Percentiles rank a stretch among this genome's conserved stretches.
phyloP scores from a whole-genome alignment of 495 filamentous ascomycete genomes.

The Tuber microsphaerosporum region DNA sequence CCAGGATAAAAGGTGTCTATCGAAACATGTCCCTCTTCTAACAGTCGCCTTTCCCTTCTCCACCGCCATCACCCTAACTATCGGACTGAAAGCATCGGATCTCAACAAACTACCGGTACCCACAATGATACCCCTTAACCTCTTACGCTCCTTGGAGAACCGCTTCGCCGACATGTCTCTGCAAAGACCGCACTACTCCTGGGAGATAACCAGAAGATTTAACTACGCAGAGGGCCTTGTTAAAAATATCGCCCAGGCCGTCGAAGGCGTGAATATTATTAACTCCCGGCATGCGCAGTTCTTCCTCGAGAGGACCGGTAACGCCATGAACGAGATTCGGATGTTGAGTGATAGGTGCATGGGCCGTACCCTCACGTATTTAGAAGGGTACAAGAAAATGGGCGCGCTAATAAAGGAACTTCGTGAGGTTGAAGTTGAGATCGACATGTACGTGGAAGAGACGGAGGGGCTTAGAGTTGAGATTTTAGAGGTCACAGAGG shows the following conservation, averaged over 20 bases:
- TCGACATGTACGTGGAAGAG: not conserved
- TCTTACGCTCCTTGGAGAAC: not conserved
- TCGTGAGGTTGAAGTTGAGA: not conserved
- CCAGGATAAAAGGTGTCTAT: not conserved
- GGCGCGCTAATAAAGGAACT: not conserved
- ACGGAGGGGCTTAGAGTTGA: not conserved
- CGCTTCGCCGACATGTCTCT: not conserved
- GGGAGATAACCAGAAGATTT: not conserved
- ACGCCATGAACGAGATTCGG: not conserved
- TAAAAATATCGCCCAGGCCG: not conserved
- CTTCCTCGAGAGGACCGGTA: not conserved
- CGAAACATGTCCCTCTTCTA: not conserved
- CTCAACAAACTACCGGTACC: too few species aligned
- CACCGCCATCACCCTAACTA: not conserved
- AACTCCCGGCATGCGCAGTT: not conserved
- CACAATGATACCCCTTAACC: not conserved
- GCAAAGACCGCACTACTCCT: not conserved
- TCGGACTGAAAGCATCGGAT: not conserved
- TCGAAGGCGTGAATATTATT: not conserved
- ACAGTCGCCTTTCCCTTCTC: not conserved
- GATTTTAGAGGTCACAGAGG: not conserved
- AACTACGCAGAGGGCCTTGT: not conserved
- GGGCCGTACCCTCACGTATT: not conserved
- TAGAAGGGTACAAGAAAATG: not conserved
- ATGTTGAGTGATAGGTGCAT: not conserved